Conservation (phyloP, 495 filamentous ascomycete species). For the Podospora sp. region DNA sequence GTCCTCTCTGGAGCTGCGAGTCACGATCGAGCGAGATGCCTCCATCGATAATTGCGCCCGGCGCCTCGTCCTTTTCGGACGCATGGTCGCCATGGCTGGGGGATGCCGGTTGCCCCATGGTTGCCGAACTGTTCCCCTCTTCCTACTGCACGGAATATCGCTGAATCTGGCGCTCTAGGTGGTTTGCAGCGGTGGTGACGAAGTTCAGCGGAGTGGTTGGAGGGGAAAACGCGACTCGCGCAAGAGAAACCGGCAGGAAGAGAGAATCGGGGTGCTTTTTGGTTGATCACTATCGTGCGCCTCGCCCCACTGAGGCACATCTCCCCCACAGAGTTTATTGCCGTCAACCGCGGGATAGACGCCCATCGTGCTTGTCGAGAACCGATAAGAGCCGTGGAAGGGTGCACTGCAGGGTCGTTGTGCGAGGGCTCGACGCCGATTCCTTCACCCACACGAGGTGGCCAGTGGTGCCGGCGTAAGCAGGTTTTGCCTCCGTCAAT, state of each 20-base stretch:
- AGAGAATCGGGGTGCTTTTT: background rate
- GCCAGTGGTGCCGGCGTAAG: too few species aligned
- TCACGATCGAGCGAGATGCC: slow-evolving; percentile 29
- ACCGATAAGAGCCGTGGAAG: slow-evolving; percentile 3
- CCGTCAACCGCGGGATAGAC: background rate
- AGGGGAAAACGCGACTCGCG: background rate
- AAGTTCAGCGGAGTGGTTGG: background rate
- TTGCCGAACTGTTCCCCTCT: background rate
- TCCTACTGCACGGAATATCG: background rate
- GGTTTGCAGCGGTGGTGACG: background rate
- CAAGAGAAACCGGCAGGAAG: background rate
- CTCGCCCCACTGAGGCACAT: background rate
- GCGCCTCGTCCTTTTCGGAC: slow-evolving; percentile 22
- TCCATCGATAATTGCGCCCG: slow-evolving; percentile 22
- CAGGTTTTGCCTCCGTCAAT: slow-evolving; percentile 4
- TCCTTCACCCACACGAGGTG: background rate
- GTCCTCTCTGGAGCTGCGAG: slow-evolving; percentile 55
- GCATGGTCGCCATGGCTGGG: background rate
- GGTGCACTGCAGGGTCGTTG: background rate
- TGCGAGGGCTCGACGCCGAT: background rate
- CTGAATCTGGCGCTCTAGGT: background rate
- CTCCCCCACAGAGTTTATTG: background rate
- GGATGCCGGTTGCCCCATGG: background rate
- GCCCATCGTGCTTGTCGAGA: background rate
- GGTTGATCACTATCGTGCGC: slow-evolving; percentile 3